Evolutionary conservation across 2,329 filamentous ascomycete genomes (phyloP).

Genomic region (Sporothrix pallida): DNA sequence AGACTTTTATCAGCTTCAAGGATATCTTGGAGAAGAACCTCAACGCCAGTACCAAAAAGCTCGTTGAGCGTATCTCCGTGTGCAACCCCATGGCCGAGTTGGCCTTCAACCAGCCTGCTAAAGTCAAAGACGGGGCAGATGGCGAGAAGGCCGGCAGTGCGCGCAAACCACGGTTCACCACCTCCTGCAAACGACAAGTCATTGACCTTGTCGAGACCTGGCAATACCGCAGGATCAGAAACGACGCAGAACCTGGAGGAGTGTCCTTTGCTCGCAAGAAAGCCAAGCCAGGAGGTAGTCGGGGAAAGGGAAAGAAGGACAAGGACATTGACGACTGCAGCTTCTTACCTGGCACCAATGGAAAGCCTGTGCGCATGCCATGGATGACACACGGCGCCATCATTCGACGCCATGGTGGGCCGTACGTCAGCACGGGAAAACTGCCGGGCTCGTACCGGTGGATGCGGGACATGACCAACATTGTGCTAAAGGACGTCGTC

Average conservation of each 20-base stretch:
- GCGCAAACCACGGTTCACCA: not conserved
- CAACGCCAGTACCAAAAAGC: not conserved
- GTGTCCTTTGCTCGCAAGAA: not conserved
- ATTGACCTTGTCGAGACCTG: not conserved
- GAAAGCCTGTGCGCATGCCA: slow-evolving; percentile 7
- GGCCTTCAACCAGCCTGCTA: not conserved
- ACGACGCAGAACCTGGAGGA: not conserved
- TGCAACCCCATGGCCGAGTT: slow-evolving; percentile 31
- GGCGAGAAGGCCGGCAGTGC: not conserved
- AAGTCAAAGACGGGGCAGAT: not conserved
- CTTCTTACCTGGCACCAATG: not conserved
- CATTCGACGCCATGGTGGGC: slow-evolving; percentile 20
- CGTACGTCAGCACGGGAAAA: slow-evolving; percentile 27
- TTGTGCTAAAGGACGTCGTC: slow-evolving; percentile 22
- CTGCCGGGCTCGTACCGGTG: slow-evolving; percentile 23
- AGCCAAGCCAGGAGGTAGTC: not conserved
- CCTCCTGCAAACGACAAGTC: not conserved
- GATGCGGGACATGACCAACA: slow-evolving; percentile 28
- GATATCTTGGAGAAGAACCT: not conserved
- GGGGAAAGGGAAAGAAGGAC: not conserved
- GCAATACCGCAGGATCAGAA: not conserved
- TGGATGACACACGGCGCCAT: slow-evolving; percentile 33
- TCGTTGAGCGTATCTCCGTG: not conserved
- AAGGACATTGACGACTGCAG: not conserved
- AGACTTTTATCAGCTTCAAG: not conserved